Evolutionary conservation across 2,329 filamentous ascomycete genomes (phyloP).

Genomic region (Septoria petroselini): DNA sequence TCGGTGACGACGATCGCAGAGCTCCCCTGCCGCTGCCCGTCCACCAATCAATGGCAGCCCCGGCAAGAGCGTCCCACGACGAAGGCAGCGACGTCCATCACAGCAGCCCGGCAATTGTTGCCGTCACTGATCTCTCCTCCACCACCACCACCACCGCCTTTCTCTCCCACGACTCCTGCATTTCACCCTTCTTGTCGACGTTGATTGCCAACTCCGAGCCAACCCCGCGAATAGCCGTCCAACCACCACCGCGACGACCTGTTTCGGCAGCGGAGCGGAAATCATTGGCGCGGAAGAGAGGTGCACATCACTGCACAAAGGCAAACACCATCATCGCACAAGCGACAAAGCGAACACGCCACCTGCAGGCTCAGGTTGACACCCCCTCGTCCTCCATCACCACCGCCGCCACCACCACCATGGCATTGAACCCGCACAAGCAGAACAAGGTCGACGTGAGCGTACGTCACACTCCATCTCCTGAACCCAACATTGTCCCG

Average conservation of each 20-base stretch:
- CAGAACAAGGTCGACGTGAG: slow-evolving; percentile 98
- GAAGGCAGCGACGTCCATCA: no score
- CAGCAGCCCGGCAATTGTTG: not conserved
- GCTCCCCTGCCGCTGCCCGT: no score
- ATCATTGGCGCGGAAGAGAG: not conserved
- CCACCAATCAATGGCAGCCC: not conserved
- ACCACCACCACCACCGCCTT: not conserved
- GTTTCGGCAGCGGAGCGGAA: not conserved
- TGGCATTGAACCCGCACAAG: slow-evolving; percentile 81
- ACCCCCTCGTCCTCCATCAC: not conserved
- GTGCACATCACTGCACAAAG: not conserved
- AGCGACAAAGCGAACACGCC: slow-evolving; percentile 7
- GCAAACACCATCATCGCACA: not conserved
- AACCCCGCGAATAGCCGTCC: not conserved
- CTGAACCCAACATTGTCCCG: slow-evolving; percentile 1
- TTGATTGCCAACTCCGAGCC: not conserved
- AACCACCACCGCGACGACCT: not conserved
- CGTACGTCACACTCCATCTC: slow-evolving; percentile 57
- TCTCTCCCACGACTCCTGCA: not conserved
- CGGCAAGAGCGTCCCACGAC: not conserved
- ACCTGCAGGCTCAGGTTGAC: slow-evolving; percentile 11
- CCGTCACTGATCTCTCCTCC: not conserved
- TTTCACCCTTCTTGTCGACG: not conserved
- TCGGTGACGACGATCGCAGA: not conserved
- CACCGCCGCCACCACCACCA: slow-evolving; percentile 4